Percentiles rank a stretch among this genome's conserved stretches.
Evolutionary conservation across 225 moss, liverwort and hornwort species (phyloP).

Genomic region (Asterella californica): DNA sequence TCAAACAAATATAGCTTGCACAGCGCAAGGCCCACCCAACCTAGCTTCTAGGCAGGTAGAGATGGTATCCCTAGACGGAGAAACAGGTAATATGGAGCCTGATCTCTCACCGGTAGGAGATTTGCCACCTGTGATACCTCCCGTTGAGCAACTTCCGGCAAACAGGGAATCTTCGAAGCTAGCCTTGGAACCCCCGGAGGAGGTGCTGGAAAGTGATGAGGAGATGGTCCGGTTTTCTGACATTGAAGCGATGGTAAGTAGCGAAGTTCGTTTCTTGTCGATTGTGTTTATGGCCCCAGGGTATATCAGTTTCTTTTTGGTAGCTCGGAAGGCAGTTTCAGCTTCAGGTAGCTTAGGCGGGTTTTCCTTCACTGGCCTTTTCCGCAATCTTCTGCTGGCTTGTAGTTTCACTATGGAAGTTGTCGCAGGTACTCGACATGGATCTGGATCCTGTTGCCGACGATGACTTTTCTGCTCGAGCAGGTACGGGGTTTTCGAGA

Average conservation of each 20-base stretch:
- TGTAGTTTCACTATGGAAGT: not conserved
- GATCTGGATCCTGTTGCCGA: conserved; percentile 93
- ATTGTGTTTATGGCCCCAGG: not conserved
- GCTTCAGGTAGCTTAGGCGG: not conserved
- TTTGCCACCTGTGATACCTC: conserved; percentile 12
- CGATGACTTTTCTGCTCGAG: conserved; percentile 82
- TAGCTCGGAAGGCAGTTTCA: not conserved
- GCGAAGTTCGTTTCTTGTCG: not conserved
- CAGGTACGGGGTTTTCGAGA: conserved; percentile 44
- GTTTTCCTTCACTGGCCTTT: not conserved
- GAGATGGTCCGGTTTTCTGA: conserved; percentile 87
- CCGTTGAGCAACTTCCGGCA: conserved; percentile 14
- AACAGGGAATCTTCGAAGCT: conserved; percentile 34
- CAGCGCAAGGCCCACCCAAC: conserved; percentile 9
- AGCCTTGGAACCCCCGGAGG: conserved; percentile 49
- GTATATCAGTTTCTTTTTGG: not conserved
- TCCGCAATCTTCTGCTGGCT: not conserved
- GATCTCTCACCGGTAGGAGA: conserved; percentile 18
- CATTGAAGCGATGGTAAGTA: conserved; percentile 81
- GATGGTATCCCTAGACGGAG: conserved; percentile 7
- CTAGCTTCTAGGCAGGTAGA: conserved; percentile 17
- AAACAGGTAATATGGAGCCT: conserved; percentile 15
- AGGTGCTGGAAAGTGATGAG: conserved; percentile 83
- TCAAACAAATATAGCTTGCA: conserved; percentile 9
- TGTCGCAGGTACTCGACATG: conserved; percentile 83